A percentile compares a stretch with the other conserved stretches of the same genome.
Conservation (phyloP, 192 early-diverging fungal genomes). For the Gryganskiella cystojenkinii region DNA sequence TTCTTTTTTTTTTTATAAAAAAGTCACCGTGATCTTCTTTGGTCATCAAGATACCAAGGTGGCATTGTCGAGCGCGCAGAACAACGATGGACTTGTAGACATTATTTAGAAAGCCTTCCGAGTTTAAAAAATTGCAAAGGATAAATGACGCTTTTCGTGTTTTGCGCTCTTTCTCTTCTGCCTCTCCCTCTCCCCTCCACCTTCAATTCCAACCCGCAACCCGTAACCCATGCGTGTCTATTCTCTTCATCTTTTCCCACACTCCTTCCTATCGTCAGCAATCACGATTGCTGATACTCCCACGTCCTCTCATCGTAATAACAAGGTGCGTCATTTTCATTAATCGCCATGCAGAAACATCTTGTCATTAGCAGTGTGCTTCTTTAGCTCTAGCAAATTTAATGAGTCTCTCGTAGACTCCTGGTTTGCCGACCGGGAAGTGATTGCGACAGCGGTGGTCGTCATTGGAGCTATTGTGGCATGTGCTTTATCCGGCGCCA, state of each 20-base stretch:
- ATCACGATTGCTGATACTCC: no score
- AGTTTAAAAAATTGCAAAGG: no score
- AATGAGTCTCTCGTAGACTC: slow-evolving; percentile 22
- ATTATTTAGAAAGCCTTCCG: slow-evolving; percentile 27
- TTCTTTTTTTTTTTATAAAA: background rate
- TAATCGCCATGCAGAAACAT: slow-evolving; percentile 13
- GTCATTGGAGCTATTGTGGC: slow-evolving; percentile 28
- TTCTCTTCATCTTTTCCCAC: no score
- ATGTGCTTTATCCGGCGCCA: slow-evolving; percentile 22
- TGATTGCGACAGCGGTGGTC: slow-evolving; percentile 27
- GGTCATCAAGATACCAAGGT: slow-evolving; percentile 25
- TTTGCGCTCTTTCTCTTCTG: no score
- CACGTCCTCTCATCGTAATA: no score
- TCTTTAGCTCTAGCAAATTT: slow-evolving; percentile 31
- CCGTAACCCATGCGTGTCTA: no score
- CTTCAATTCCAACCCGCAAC: no score
- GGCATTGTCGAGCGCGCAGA: slow-evolving; percentile 4
- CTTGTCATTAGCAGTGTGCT: slow-evolving; percentile 23
- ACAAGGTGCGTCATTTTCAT: no score
- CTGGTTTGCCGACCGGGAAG: slow-evolving; percentile 35
- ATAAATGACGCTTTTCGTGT: no score
- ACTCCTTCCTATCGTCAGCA: no score
- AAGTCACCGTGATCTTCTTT: slow-evolving; percentile 51
- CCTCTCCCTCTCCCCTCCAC: no score
- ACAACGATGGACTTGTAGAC: slow-evolving; percentile 42